phyloP scores from a whole-genome alignment of 805 yeast species.

The Candida palmyrensis region DNA sequence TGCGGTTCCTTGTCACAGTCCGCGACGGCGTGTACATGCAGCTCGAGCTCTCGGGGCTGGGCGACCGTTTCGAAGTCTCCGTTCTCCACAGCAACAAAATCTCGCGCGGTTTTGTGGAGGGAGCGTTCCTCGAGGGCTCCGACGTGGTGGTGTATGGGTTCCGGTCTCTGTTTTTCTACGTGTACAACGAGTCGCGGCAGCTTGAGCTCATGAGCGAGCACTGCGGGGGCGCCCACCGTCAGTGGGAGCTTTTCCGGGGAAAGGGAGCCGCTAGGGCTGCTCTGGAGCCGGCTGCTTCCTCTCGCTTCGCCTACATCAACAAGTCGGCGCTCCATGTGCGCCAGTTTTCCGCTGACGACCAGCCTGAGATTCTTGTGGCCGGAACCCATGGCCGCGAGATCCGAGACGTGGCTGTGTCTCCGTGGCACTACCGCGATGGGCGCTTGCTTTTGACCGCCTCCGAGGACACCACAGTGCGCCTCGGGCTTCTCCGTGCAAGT shows the following conservation, averaged over 20 bases:
- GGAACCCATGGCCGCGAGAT: constrained; percentile 94
- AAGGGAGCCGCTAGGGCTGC: too few species aligned
- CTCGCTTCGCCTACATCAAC: constrained; percentile 54
- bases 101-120: constrained; percentile 78
- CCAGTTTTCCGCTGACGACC: constrained; percentile 14
- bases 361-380: constrained; percentile 28
- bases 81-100: constrained; percentile 55
- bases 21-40: constrained; percentile 64
- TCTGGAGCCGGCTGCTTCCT: constrained; percentile 9
- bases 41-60: constrained; percentile 11
- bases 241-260: constrained; percentile 53
- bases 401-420: constrained; percentile 61
- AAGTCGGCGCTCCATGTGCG: constrained; percentile 42
- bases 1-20: constrained; percentile 44
- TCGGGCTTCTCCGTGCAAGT: constrained; percentile 37
- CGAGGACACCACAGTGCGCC: constrained; percentile 76
- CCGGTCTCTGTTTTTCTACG: constrained; percentile 68
- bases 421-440: constrained; percentile 17
- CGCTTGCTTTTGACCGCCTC: constrained; percentile 68
- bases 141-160: constrained; percentile 71
- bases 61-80: constrained; percentile 10
- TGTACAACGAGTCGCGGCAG: constrained; percentile 79
- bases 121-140: constrained; percentile 43
- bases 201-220: constrained; percentile 61
- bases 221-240: constrained; percentile 92